These are phyloP conservation scores for Cladosporium velox DNA, from an alignment of 2,329 filamentous ascomycete species.

Conservation along the genomic window DNA sequence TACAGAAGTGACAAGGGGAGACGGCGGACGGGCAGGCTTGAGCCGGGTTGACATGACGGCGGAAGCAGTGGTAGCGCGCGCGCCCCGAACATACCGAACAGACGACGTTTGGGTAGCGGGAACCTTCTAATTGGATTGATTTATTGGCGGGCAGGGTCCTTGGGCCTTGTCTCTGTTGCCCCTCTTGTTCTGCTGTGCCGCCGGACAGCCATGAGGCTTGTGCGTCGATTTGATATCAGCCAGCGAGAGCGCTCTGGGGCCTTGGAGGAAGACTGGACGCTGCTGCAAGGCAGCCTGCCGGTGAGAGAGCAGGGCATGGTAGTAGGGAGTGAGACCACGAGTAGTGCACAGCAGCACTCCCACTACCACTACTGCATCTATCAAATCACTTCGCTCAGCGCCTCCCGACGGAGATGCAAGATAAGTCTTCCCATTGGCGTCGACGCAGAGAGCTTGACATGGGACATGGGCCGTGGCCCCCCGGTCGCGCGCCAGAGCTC, in stretches of 20 bases:
- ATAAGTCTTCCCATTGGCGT: constrained; percentile 9
- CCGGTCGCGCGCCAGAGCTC: constrained; percentile 11
- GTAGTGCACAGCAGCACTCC: background rate
- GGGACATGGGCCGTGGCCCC: constrained; percentile 13
- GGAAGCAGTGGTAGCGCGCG: constrained; percentile 8
- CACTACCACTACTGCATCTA: background rate
- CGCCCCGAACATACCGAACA: constrained; percentile 7
- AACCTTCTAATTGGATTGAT: background rate
- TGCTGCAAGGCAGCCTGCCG: background rate
- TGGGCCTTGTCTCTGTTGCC: constrained; percentile 5
- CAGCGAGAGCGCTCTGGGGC: background rate
- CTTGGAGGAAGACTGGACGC: background rate
- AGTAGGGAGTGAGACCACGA: background rate
- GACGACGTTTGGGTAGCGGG: background rate
- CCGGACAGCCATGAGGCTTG: constrained; percentile 21
- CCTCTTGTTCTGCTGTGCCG: constrained; percentile 12
- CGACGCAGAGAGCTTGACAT: constrained; percentile 6
- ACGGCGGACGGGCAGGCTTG: background rate
- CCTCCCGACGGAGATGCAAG: background rate
- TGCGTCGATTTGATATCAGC: background rate
- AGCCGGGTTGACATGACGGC: constrained; percentile 13
- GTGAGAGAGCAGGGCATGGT: background rate
- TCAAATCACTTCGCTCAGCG: background rate
- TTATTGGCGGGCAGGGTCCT: constrained; percentile 11
- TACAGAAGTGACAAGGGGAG: background rate